phyloP scores from a whole-genome alignment of 73 alveolate species.

The Uronychia setigera region DNA sequence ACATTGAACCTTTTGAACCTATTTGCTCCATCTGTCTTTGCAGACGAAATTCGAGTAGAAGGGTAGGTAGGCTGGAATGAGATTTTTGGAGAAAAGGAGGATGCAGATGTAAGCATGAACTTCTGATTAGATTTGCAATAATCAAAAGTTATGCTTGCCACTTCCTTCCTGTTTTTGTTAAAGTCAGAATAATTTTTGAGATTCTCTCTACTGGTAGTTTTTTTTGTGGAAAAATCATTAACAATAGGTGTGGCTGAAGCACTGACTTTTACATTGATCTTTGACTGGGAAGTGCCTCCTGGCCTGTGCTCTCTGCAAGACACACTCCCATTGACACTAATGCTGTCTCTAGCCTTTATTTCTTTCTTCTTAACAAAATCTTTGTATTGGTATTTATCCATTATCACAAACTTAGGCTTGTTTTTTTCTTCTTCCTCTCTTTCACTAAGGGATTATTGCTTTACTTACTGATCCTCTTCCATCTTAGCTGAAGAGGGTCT shows the following conservation, averaged over 20 bases:
- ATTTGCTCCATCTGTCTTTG: not conserved
- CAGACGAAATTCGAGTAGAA: not conserved
- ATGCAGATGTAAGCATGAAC: not conserved
- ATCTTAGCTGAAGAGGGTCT: not conserved
- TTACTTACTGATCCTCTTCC: not conserved
- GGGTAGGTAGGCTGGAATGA: not conserved
- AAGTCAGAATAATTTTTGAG: not conserved
- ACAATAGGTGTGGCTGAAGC: not conserved
- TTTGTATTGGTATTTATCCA: not conserved
- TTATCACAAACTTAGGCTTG: not conserved
- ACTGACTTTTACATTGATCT: not conserved
- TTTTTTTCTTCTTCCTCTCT: not conserved
- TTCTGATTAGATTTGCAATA: not conserved
- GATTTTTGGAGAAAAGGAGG: not conserved
- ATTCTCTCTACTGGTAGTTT: not conserved
- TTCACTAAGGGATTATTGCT: no score
- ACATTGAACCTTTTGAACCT: not conserved
- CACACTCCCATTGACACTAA: not conserved
- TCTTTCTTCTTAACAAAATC: not conserved
- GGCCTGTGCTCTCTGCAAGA: slow-evolving; percentile 2
- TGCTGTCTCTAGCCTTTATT: not conserved
- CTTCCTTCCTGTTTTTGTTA: not conserved
- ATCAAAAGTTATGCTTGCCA: not conserved
- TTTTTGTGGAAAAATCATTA: not conserved
- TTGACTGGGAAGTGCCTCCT: not conserved